A percentile compares a stretch with the other conserved stretches of the same genome.
phyloP scores from a whole-genome alignment of 2,329 filamentous ascomycete genomes.

The Ramichloridium luteum region DNA sequence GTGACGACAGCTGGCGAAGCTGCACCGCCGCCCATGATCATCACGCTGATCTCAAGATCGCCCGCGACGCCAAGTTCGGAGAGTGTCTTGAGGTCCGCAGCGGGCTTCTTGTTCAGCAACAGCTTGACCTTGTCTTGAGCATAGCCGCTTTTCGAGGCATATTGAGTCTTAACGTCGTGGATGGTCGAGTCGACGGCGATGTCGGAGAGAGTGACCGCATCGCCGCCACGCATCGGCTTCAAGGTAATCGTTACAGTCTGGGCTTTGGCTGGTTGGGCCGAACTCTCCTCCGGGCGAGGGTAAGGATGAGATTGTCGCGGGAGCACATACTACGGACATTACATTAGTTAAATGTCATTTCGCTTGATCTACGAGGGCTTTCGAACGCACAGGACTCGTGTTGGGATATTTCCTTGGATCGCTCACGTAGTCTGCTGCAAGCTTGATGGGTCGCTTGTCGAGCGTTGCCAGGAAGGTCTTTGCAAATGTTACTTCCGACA shows the following conservation, averaged over 20 bases:
- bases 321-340: conserved; percentile 52
- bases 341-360: not conserved
- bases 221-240: conserved; percentile 61
- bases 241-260: conserved; percentile 44
- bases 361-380: not conserved
- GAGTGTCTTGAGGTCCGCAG: conserved; percentile 30
- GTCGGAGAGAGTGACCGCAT: conserved; percentile 52
- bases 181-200: conserved; percentile 59
- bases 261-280: conserved; percentile 34
- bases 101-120: conserved; percentile 76
- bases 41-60: conserved; percentile 64
- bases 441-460: conserved; percentile 65
- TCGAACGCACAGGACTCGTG: conserved; percentile 55
- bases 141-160: conserved; percentile 51
- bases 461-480: conserved; percentile 70
- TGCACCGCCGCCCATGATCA: conserved; percentile 59
- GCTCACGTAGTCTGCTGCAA: conserved; percentile 82
- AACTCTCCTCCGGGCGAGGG: conserved; percentile 32
- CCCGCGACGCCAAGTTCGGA: conserved; percentile 36
- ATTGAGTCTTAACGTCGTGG: conserved; percentile 61
- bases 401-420: conserved; percentile 68
- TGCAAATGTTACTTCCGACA: conserved; percentile 46
- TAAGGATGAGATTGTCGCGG: conserved; percentile 46
- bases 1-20: conserved; percentile 17
- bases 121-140: conserved; percentile 73